A percentile compares a stretch with the other conserved stretches of the same genome.
Conservation (phyloP, 495 filamentous ascomycete species). For the Pyronema omphalodes region DNA sequence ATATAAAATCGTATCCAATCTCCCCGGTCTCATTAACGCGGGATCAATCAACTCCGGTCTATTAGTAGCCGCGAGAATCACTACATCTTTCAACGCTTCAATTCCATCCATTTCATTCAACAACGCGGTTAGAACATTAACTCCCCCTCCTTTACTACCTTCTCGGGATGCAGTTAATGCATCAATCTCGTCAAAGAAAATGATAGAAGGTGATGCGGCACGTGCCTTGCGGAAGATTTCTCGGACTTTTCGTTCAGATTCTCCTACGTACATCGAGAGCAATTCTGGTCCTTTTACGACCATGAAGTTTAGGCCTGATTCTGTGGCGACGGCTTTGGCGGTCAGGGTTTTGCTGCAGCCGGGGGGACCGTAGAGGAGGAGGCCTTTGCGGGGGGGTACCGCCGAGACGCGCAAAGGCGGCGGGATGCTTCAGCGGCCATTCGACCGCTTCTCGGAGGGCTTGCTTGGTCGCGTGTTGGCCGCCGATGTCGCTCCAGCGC, state of each 20-base stretch:
- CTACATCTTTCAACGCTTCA: slow-evolving; percentile 61
- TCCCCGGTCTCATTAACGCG: slow-evolving; percentile 70
- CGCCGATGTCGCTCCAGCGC: slow-evolving; percentile 78
- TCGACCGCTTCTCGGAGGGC: slow-evolving; percentile 44
- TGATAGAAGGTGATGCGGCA: slow-evolving; percentile 73
- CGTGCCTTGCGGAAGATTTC: slow-evolving; percentile 78
- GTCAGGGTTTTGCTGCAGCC: slow-evolving; percentile 93
- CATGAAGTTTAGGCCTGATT: slow-evolving; percentile 83
- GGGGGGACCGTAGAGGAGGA: slow-evolving; percentile 83
- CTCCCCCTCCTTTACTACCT: slow-evolving; percentile 32
- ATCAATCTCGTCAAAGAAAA: slow-evolving; percentile 98
- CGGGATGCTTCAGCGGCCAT: slow-evolving; percentile 46
- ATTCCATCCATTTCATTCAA: slow-evolving; percentile 97
- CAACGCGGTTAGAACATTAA: slow-evolving; percentile 80
- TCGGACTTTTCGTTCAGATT: slow-evolving; percentile 75
- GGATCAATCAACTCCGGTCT: slow-evolving; percentile 72
- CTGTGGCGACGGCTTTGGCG: slow-evolving; percentile 82
- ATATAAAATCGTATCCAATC: slow-evolving; percentile 79
- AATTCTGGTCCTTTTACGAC: slow-evolving; percentile 93
- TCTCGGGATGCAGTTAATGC: slow-evolving; percentile 64
- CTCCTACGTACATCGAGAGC: slow-evolving; percentile 92
- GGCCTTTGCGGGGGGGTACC: slow-evolving; percentile 58
- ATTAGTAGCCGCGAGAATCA: slow-evolving; percentile 90
- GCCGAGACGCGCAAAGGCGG: slow-evolving; percentile 39
- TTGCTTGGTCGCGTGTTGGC: slow-evolving; percentile 63